phyloP scores from a whole-genome alignment of 768 basidiomycete species.

The Tylopilus rubrobrunneus region DNA sequence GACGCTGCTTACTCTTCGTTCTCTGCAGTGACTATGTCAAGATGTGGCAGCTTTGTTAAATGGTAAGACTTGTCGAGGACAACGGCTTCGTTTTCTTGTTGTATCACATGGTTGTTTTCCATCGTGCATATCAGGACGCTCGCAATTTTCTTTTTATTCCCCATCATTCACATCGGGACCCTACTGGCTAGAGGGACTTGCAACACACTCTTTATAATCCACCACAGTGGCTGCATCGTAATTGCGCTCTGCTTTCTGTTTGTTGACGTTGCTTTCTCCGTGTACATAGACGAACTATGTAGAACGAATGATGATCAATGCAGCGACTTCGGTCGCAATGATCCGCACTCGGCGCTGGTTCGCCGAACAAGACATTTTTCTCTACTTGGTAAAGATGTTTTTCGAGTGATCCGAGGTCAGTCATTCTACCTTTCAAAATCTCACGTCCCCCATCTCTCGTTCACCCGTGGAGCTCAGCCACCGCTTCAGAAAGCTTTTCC shows the following conservation, averaged over 20 bases:
- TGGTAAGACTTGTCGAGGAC: background rate
- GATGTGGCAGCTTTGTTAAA: slow-evolving; percentile 31
- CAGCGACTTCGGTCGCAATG: background rate
- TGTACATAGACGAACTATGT: background rate
- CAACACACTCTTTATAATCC: background rate
- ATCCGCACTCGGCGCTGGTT: background rate
- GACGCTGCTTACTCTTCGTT: background rate
- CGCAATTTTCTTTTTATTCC: background rate
- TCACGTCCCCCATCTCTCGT: background rate
- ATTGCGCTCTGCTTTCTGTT: background rate
- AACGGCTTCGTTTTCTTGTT: background rate
- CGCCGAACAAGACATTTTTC: background rate
- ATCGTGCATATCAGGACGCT: background rate
- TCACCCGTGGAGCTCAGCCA: slow-evolving; percentile 10
- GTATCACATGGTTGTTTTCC: too few species aligned
- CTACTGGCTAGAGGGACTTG: background rate
- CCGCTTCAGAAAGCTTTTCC: slow-evolving; percentile 58
- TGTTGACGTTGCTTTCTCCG: background rate
- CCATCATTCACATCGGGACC: background rate
- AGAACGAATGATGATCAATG: background rate
- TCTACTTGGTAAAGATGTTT: background rate
- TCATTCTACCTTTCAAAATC: background rate
- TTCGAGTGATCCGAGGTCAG: background rate
- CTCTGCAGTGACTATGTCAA: slow-evolving; percentile 29
- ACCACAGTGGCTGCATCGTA: background rate